phyloP scores from a whole-genome alignment of 2,329 filamentous ascomycete species.

The Cryoendolithus antarcticus region DNA sequence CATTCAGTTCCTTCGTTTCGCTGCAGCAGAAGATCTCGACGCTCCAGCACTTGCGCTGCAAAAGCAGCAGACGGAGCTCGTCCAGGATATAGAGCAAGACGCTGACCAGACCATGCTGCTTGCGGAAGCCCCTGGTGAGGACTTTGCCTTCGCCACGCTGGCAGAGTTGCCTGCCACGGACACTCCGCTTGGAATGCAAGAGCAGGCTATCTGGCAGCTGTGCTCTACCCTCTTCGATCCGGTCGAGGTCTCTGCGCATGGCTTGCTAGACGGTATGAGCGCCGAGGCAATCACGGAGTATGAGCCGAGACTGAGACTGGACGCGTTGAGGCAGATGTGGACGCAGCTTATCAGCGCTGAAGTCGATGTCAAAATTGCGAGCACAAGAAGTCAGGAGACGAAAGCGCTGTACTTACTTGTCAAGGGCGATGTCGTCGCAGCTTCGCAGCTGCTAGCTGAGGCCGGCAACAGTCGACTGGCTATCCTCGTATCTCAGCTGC shows the following conservation, averaged over 20 bases:
- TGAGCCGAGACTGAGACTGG: slow-evolving; percentile 33
- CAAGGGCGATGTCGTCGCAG: slow-evolving; percentile 66
- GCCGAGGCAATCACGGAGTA: slow-evolving; percentile 30
- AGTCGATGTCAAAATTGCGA: slow-evolving; percentile 36
- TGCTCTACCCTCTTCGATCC: slow-evolving; percentile 78
- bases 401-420: slow-evolving; percentile 72
- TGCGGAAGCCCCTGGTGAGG: slow-evolving; percentile 46
- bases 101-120: slow-evolving; percentile 24
- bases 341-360: slow-evolving; percentile 30
- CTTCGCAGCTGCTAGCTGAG: slow-evolving; percentile 65
- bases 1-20: slow-evolving; percentile 52
- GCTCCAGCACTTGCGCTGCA: slow-evolving; percentile 9
- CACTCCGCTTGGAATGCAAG: slow-evolving; percentile 35
- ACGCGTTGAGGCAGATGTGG: slow-evolving; percentile 58
- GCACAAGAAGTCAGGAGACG: slow-evolving; percentile 59
- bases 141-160: slow-evolving; percentile 39
- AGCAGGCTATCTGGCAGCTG: slow-evolving; percentile 72
- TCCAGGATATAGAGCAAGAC: neutral
- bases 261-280: slow-evolving; percentile 27
- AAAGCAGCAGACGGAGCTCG: slow-evolving; percentile 7
- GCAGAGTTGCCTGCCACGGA: slow-evolving; percentile 21
- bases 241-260: slow-evolving; percentile 21
- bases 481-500: slow-evolving; percentile 71
- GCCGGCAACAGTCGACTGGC: slow-evolving; percentile 74
- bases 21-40: slow-evolving; percentile 33